These are phyloP conservation scores for Smallanthus sonchifolius DNA, from an alignment of 129 eudicot genomes.

Conservation along the genomic window DNA sequence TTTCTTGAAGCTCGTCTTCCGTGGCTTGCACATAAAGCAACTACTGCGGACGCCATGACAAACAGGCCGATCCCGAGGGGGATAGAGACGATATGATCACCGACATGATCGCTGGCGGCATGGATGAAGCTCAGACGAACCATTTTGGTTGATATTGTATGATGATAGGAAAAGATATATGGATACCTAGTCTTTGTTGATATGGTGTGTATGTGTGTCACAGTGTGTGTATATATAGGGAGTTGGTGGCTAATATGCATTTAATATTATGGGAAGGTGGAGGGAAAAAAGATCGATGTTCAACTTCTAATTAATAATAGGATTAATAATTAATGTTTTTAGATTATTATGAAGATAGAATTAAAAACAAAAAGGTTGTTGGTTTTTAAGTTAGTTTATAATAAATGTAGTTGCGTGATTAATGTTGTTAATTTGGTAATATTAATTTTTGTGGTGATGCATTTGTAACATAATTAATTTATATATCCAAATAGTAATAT, in stretches of 20 bases:
- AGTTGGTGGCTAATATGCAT: conserved; percentile 30
- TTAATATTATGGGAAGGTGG: conserved; percentile 23
- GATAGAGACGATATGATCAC: conserved; percentile 22
- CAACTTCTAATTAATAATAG: conserved; percentile 9
- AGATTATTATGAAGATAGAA: conserved; percentile 1
- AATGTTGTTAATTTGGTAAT: background rate
- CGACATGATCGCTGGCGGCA: conserved; percentile 5
- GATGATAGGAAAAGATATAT: conserved; percentile 1
- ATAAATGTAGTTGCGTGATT: background rate
- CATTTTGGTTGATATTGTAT: conserved; percentile 35
- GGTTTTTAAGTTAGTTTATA: background rate
- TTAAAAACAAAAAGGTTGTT: background rate
- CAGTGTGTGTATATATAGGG: conserved; percentile 22
- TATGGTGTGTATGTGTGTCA: background rate
- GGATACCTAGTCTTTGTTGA: conserved; percentile 17
- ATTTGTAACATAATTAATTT: background rate
- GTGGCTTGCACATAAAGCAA: conserved; percentile 62
- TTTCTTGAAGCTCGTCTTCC: conserved; percentile 21
- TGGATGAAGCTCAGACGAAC: conserved; percentile 40
- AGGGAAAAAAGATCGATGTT: conserved; percentile 18
- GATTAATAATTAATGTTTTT: conserved; percentile 21
- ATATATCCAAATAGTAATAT: background rate
- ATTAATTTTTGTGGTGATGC: background rate
- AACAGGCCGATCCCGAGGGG: conserved; percentile 58
- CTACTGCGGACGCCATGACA: conserved; percentile 35